A percentile compares a stretch with the other conserved stretches of the same genome.
These are phyloP conservation scores for Colletotrichum filicis DNA, from an alignment of 2,329 filamentous ascomycete species.

Conservation along the genomic window DNA sequence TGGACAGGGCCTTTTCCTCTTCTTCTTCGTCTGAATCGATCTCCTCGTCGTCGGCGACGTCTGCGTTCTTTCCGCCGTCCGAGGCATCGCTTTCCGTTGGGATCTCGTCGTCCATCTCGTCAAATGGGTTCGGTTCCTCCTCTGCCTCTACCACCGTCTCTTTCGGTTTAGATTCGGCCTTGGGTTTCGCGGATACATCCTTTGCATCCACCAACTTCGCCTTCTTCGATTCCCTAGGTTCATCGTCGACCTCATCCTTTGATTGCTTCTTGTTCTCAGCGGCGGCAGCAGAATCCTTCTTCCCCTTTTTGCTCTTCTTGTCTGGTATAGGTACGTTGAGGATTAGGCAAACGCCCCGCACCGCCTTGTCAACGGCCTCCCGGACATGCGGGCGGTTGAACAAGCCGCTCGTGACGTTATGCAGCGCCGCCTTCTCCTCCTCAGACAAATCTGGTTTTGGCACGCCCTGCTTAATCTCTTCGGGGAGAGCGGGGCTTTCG, in stretches of 20 bases:
- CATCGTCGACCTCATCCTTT: constrained; percentile 39
- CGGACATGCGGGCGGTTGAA: constrained; percentile 64
- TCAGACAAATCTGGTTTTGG: constrained; percentile 63
- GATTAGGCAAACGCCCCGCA: constrained; percentile 59
- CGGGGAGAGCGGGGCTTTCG: constrained; percentile 61
- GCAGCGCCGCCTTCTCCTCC: constrained; percentile 61
- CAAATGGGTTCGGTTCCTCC: constrained; percentile 41
- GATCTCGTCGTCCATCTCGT: constrained; percentile 35
- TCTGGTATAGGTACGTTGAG: constrained; percentile 61
- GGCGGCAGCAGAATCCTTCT: constrained; percentile 38
- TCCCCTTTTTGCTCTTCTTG: constrained; percentile 48
- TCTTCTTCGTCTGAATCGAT: constrained; percentile 38
- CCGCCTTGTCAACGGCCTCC: constrained; percentile 58
- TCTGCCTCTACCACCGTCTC: constrained; percentile 39
- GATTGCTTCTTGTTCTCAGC: constrained; percentile 45
- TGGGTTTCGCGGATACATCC: constrained; percentile 37
- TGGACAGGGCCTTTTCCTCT: constrained; percentile 51
- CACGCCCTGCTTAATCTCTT: constrained; percentile 56
- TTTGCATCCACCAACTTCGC: constrained; percentile 38
- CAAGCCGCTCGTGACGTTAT: constrained; percentile 69
- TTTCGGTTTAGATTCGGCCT: constrained; percentile 47
- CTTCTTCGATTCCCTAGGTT: constrained; percentile 44
- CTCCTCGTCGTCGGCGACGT: constrained; percentile 41
- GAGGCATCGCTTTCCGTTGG: constrained; percentile 36
- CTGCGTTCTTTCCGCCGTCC: constrained; percentile 39